phyloP scores from a whole-genome alignment of 441 rosid species.

The Arabidopsis hybrid region DNA sequence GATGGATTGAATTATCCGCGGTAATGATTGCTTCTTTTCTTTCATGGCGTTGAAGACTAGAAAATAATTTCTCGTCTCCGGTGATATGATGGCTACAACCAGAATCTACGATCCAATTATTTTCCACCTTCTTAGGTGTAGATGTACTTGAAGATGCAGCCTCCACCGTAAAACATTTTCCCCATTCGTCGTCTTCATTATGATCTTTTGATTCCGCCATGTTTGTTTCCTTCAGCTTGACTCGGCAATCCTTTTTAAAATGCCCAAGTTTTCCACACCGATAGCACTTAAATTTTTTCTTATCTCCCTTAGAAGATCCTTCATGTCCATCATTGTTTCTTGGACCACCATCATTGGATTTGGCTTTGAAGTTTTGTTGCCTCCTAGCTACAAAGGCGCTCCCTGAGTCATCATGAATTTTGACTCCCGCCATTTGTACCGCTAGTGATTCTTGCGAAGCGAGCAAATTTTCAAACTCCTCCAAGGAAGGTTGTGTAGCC shows the following conservation, averaged over 20 bases:
- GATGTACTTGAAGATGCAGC: background rate
- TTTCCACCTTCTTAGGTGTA: background rate
- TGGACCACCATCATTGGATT: background rate
- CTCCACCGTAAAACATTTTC: constrained; percentile 6
- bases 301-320: background rate
- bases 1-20: background rate
- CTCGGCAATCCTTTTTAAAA: background rate
- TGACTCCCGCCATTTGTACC: background rate
- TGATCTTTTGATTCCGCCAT: background rate
- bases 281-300: constrained; percentile 16
- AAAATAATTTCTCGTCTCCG: constrained; percentile 19
- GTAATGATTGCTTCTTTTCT: background rate
- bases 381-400: background rate
- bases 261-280: background rate
- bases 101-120: constrained; percentile 36
- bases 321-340: background rate
- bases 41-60: background rate
- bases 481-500: constrained; percentile 30
- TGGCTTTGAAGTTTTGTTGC: background rate
- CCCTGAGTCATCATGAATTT: background rate
- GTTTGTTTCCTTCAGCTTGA: background rate
- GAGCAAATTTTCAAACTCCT: background rate
- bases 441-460: constrained; percentile 7
- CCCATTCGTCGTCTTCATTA: constrained; percentile 1
- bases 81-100: constrained; percentile 34